Base-by-base conservation (phyloP, 2,329 filamentous ascomycete genomes). In the Didymella glomerata region DNA sequence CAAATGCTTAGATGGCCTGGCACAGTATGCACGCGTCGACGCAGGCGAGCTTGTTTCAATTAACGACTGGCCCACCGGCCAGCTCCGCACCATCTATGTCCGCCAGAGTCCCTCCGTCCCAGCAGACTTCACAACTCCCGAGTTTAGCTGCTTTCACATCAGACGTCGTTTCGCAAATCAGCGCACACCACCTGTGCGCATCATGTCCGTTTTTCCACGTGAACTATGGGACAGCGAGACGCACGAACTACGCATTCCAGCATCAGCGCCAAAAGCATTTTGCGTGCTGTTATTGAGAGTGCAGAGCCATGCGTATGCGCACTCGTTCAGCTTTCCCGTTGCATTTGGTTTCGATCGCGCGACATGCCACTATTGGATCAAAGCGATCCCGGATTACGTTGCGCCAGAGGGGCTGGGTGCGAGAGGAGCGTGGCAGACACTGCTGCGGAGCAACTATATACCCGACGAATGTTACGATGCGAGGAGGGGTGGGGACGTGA, bases 21-120 rank as follows among this genome's bases (percentile, higher is more conserved):
- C 38, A 32, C 85, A 83, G 46, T 72, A 70, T 30, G 64, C 69
- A 1, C 63, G 69, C 10, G 66, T 70, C 20, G 57, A 70, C 83
- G 59, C 82, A 75, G 0, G 86, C 82, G 0, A 86, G 85, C 63
- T 71, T 84, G 1, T 76, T 82, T n/a, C 85, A 82, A 0, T 76
- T 86, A 1, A 71, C 79, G 2, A 71, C 40, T 72, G 68, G 68
- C 69, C 69, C 10, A 70, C 61, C 4, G 68, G 68, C 1, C 57
- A 66, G n/a, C 60, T 67, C 2, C 63, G 63, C 13, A 68, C 64
- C 4, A 65, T 72, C 2, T 72, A 70, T 28, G 58, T 72, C 1
- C 63, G 68, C 2, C 68, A 72, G 28, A 70, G 61, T 28, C 64
- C 64, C 9, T 63, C 47, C 0, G 66, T 72, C 36, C 69, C 67